A percentile compares a stretch with the other conserved stretches of the same genome.
Evolutionary conservation across 2,329 filamentous ascomycete genomes (phyloP).

Genomic region (Aspergillus vadensis): DNA sequence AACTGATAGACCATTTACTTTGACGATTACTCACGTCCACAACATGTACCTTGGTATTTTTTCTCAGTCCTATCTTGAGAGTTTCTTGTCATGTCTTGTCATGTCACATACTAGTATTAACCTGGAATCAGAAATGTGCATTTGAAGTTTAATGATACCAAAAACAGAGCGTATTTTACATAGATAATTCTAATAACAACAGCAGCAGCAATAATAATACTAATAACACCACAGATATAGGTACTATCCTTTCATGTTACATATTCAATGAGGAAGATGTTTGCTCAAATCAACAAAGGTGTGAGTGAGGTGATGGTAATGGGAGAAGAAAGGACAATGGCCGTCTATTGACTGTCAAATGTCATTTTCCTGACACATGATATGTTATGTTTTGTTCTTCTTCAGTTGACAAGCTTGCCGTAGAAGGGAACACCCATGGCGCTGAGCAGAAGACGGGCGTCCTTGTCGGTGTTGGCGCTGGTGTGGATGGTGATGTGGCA

Average conservation of each 20-base stretch:
- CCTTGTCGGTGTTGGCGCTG: slow-evolving; percentile 78
- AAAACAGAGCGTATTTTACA: slow-evolving; percentile 25
- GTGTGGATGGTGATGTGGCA: slow-evolving; percentile 83
- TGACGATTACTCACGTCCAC: background rate
- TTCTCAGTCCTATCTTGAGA: no score
- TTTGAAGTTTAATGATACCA: slow-evolving; percentile 11
- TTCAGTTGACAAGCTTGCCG: slow-evolving; percentile 65
- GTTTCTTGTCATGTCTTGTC: no score
- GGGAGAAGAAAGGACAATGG: no score
- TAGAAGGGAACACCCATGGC: slow-evolving; percentile 78
- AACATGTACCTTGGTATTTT: no score
- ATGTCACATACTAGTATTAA: background rate
- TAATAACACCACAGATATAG: slow-evolving; percentile 12
- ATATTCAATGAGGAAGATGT: slow-evolving; percentile 11
- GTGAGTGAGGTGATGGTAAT: background rate
- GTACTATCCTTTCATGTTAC: slow-evolving; percentile 14
- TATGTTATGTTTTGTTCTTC: slow-evolving; percentile 18
- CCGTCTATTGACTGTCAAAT: background rate
- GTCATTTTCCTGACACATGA: background rate
- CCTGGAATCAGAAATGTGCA: slow-evolving; percentile 5
- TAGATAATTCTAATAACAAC: background rate
- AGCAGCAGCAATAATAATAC: background rate
- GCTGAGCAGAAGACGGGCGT: slow-evolving; percentile 74
- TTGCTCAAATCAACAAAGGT: background rate
- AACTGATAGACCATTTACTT: background rate